Percentiles rank a stretch among this genome's conserved stretches.
phyloP scores from a whole-genome alignment of 2,329 filamentous ascomycete genomes.

The Fusarium globosum region DNA sequence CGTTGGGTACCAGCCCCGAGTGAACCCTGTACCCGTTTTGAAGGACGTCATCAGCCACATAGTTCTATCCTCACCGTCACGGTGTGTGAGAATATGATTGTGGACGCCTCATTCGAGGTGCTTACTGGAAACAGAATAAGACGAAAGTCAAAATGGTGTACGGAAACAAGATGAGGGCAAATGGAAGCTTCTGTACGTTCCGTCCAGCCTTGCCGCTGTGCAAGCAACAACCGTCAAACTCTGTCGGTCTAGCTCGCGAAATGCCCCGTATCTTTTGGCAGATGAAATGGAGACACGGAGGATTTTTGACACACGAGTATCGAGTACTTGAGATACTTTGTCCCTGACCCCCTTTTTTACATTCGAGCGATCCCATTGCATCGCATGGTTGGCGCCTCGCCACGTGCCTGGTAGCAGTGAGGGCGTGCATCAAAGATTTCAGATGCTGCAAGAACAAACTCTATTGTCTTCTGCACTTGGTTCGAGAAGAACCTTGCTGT shows the following conservation, averaged over 20 bases:
- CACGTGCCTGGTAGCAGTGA: constrained; percentile 31
- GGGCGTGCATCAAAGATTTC: constrained; percentile 28
- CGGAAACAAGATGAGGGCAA: constrained; percentile 12
- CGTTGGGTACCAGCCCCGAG: not conserved
- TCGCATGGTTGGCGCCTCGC: constrained; percentile 37
- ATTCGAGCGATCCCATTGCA: not conserved
- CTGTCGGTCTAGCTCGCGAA: constrained; percentile 3
- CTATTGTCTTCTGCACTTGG: constrained; percentile 9
- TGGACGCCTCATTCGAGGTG: constrained; percentile 7
- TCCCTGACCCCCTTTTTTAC: constrained; percentile 13
- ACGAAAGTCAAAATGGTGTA: constrained; percentile 5
- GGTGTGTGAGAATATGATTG: not conserved
- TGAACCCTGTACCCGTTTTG: not conserved
- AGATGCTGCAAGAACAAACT: constrained; percentile 25
- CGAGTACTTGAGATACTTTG: constrained; percentile 33
- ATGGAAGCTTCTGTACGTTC: constrained; percentile 3
- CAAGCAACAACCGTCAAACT: constrained; percentile 13
- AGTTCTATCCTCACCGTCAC: constrained; percentile 5
- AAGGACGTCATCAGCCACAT: constrained; percentile 25
- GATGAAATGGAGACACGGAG: not conserved
- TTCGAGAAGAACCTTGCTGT: constrained; percentile 31
- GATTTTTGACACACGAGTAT: constrained; percentile 21
- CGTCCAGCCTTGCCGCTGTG: constrained; percentile 21
- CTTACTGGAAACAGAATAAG: constrained; percentile 10
- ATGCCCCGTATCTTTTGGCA: not conserved